Evolutionary conservation across 163 green algal genomes (phyloP).

Genomic region (Scenedesmus sp.): DNA sequence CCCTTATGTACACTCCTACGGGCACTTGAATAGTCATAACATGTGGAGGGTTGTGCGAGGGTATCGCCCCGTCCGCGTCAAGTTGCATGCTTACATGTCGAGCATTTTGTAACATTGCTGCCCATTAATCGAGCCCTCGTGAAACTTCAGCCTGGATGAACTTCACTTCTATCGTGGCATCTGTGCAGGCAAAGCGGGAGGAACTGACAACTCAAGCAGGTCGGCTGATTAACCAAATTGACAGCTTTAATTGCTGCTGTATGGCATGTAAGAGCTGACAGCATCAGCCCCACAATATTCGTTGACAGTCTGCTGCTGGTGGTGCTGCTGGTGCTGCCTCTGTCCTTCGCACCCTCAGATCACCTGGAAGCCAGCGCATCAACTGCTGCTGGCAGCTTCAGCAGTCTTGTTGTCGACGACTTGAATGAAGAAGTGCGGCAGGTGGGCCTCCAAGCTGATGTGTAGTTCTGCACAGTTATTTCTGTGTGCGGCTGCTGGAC

Average conservation of each 20-base stretch:
- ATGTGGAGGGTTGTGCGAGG: not conserved
- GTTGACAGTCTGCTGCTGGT: not conserved
- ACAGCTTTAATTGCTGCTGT: too few species aligned
- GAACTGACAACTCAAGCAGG: conserved; percentile 35
- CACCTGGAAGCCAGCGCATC: conserved; percentile 25
- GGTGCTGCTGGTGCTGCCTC: not conserved
- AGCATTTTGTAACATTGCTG: not conserved
- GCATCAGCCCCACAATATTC: not conserved
- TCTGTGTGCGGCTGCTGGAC: not conserved
- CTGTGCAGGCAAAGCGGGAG: not conserved
- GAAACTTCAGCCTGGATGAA: not conserved
- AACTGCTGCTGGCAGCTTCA: conserved; percentile 1
- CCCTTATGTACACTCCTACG: not conserved
- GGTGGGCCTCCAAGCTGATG: not conserved
- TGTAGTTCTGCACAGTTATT: not conserved
- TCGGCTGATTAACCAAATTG: too few species aligned
- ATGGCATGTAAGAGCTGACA: too few species aligned
- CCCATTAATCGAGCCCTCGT: not conserved
- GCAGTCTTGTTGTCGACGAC: conserved; percentile 25
- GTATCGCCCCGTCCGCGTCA: not conserved
- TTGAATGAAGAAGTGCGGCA: conserved; percentile 53
- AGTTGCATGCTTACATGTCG: not conserved
- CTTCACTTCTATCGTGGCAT: conserved; percentile 11
- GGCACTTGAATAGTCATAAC: not conserved
- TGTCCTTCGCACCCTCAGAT: too few species aligned